These are phyloP conservation scores for Phytophthora meadii DNA, from an alignment of 352 stramenopile species.

Conservation along the genomic window DNA sequence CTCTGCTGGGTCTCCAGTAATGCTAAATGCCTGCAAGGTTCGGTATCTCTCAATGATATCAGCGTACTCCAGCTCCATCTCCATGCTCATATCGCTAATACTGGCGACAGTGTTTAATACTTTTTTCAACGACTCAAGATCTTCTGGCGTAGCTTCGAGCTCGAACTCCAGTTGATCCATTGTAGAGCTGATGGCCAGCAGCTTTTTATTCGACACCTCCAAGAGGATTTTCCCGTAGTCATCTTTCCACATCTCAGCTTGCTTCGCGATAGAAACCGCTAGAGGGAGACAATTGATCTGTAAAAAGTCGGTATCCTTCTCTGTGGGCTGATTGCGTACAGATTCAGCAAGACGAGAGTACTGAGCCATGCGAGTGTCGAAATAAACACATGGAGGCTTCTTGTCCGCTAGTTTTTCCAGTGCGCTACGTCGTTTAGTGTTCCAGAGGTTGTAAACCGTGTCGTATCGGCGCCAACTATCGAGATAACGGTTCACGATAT, in stretches of 20 bases:
- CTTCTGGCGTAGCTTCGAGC: constrained; percentile 77
- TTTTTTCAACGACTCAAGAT: constrained; percentile 95
- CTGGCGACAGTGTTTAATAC: constrained; percentile 92
- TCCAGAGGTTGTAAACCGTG: constrained; percentile 95
- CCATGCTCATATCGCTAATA: constrained; percentile 91
- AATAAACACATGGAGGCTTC: constrained; percentile 94
- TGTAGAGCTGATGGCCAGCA: constrained; percentile 72
- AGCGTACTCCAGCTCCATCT: constrained; percentile 94
- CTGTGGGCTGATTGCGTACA: constrained; percentile 86
- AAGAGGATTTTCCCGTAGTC: constrained; percentile 94
- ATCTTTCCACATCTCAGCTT: constrained; percentile 94
- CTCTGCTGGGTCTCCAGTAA: constrained; percentile 77
- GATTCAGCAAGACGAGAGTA: constrained; percentile 91
- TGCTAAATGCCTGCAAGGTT: constrained; percentile 84
- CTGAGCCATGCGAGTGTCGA: constrained; percentile 93
- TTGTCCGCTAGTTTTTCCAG: constrained; percentile 94
- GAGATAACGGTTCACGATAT: constrained; percentile 95
- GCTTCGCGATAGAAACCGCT: constrained; percentile 88
- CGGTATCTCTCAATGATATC: constrained; percentile 95
- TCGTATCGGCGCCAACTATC: constrained; percentile 95
- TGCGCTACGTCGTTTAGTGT: constrained; percentile 89
- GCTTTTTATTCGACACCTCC: constrained; percentile 86
- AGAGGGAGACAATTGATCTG: constrained; percentile 94
- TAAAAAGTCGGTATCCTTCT: constrained; percentile 96
- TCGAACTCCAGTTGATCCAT: constrained; percentile 86